Conservation (phyloP, 192 early-diverging fungal species). For the Phlyctochytrium bullatum region DNA sequence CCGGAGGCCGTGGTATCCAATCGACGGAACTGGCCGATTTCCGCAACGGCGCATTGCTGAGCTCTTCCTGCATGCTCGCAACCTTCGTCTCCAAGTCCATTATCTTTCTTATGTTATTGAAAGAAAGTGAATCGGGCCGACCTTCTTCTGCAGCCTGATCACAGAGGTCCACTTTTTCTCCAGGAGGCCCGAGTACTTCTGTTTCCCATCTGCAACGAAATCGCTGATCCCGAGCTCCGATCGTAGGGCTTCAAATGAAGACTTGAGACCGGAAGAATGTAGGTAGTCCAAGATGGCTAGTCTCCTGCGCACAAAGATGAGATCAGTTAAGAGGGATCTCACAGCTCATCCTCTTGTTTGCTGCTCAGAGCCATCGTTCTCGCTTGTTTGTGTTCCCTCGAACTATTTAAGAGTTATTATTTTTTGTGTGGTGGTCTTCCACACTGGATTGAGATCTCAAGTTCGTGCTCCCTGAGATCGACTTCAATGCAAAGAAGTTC, state of each 20-base stretch:
- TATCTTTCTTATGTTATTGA: slow-evolving; percentile 49
- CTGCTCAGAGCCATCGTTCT: no score
- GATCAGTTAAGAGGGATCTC: no score
- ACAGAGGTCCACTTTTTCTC: slow-evolving; percentile 97
- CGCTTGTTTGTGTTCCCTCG: no score
- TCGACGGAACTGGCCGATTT: slow-evolving; percentile 48
- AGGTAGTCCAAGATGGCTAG: slow-evolving; percentile 89
- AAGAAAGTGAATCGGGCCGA: slow-evolving; percentile 4
- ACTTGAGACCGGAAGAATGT: slow-evolving; percentile 66
- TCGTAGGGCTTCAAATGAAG: slow-evolving; percentile 67
- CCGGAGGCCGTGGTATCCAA: slow-evolving; percentile 84
- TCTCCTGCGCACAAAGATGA: no score
- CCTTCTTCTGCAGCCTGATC: slow-evolving; percentile 87
- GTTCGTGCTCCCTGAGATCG: no score
- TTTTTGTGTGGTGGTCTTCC: no score
- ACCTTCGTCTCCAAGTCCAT: slow-evolving; percentile 85
- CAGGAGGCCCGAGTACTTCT: slow-evolving; percentile 73
- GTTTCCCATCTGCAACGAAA: slow-evolving; percentile 65
- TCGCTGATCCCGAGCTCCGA: slow-evolving; percentile 64
- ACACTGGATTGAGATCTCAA: no score
- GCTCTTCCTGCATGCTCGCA: slow-evolving; percentile 16
- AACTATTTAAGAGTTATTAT: no score
- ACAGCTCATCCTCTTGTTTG: no score
- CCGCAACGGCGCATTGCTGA: slow-evolving; percentile 17
- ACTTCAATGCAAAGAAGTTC: no score